phyloP scores from a whole-genome alignment of 75 land plant genomes.

The Azolla pinnata region DNA sequence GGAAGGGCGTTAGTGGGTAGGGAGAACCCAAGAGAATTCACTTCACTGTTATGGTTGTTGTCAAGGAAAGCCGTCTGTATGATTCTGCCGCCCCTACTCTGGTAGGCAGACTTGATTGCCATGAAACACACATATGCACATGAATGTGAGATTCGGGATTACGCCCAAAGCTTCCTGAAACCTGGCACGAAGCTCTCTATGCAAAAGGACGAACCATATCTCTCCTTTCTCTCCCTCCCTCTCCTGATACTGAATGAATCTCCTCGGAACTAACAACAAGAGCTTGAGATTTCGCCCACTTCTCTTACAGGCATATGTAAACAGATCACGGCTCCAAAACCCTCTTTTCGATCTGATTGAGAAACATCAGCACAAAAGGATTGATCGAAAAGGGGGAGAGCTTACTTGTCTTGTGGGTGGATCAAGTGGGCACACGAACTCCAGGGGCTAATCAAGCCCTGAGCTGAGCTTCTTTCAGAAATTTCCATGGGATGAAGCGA shows the following conservation, averaged over 20 bases:
- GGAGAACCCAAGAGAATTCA: neutral
- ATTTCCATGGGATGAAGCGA: too few relatives aligned
- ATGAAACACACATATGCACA: neutral
- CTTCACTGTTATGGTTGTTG: neutral
- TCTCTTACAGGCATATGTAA: too few relatives aligned
- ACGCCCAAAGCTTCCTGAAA: too few relatives aligned
- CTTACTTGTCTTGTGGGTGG: neutral
- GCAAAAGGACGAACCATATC: too few relatives aligned
- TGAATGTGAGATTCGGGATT: neutral
- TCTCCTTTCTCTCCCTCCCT: neutral
- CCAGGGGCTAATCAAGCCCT: too few relatives aligned
- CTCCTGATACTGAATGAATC: neutral
- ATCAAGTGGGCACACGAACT: too few relatives aligned
- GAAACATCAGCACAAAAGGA: neutral
- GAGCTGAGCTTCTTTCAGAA: too few relatives aligned
- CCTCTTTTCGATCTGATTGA: too few relatives aligned
- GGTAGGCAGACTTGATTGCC: neutral
- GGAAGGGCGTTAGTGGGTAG: neutral
- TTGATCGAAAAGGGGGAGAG: neutral
- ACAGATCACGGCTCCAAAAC: too few relatives aligned
- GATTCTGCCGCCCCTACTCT: neutral
- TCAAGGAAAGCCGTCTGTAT: neutral
- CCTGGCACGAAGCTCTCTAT: too few relatives aligned
- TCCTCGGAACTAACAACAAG: neutral
- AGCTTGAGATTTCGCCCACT: neutral